phyloP scores from a whole-genome alignment of 495 filamentous ascomycete species.

The Neurospora tetrasperma region DNA sequence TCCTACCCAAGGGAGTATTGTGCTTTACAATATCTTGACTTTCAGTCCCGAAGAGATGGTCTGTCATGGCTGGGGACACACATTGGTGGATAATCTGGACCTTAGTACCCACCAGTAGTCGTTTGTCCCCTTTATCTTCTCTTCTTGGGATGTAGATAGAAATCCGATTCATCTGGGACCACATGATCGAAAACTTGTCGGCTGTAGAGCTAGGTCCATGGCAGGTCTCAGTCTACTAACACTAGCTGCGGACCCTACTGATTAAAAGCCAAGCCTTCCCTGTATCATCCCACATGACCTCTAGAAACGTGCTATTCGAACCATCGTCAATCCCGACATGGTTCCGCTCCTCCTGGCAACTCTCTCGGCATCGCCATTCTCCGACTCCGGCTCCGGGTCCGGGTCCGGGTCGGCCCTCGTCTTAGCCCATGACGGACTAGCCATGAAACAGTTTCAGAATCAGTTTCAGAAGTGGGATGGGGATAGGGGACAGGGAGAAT shows the following conservation, averaged over 20 bases:
- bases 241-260: too few species aligned
- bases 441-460: too few species aligned
- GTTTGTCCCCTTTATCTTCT: not conserved
- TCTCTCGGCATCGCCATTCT: slow-evolving; percentile 7
- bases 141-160: not conserved
- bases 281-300: too few species aligned
- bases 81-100: not conserved
- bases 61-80: not conserved
- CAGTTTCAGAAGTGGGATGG: too few species aligned
- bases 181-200: too few species aligned
- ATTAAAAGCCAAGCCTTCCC: too few species aligned
- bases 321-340: not conserved
- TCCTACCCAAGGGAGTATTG: not conserved
- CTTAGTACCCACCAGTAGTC: not conserved
- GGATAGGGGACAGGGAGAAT: too few species aligned
- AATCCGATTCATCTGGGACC: not conserved
- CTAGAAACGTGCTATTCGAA: too few species aligned
- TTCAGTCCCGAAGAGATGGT: not conserved
- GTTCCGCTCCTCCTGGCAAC: slow-evolving; percentile 16
- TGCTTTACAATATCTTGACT: not conserved
- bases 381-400: too few species aligned
- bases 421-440: slow-evolving; percentile 32
- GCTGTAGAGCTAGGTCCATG: too few species aligned
- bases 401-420: slow-evolving; percentile 4
- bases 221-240: too few species aligned